phyloP scores from a whole-genome alignment of 2,329 filamentous ascomycete genomes.

The Cytospora piceae region DNA sequence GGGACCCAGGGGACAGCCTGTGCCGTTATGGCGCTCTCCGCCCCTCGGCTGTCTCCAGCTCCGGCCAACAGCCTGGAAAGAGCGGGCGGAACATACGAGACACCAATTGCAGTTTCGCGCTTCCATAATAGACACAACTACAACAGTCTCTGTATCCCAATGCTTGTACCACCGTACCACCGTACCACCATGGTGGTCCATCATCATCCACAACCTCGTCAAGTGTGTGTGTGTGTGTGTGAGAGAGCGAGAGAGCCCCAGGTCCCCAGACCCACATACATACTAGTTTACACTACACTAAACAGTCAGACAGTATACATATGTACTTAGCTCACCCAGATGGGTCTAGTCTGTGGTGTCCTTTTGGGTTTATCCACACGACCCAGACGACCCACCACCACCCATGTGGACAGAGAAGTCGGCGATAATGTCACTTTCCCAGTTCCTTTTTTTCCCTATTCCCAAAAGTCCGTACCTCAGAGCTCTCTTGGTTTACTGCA shows the following conservation, averaged over 20 bases:
- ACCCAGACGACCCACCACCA: conserved; percentile 13
- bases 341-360: conserved; percentile 11
- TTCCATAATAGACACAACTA: conserved; percentile 18
- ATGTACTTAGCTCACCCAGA: conserved; percentile 14
- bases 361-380: conserved; percentile 16
- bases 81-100: conserved; percentile 19
- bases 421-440: conserved; percentile 6
- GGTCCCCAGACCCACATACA: not conserved
- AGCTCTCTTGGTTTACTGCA: not conserved
- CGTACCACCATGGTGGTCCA: not conserved
- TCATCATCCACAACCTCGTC: not conserved
- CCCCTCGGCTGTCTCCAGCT: conserved; percentile 9
- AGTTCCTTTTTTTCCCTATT: conserved; percentile 1
- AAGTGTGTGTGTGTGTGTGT: not conserved
- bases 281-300: too few species aligned
- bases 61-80: conserved; percentile 15
- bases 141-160: not conserved
- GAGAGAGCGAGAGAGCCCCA: too few species aligned
- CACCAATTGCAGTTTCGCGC: conserved; percentile 26
- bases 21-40: conserved; percentile 20
- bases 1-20: too few species aligned
- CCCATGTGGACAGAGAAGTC: conserved; percentile 7
- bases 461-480: conserved; percentile 8
- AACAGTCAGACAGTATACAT: not conserved
- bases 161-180: not conserved